Evolutionary conservation across 805 yeast genomes (phyloP), one percentile per base, ranked within the genome.

Genomic region (Kazachstania psychrophila): DNA sequence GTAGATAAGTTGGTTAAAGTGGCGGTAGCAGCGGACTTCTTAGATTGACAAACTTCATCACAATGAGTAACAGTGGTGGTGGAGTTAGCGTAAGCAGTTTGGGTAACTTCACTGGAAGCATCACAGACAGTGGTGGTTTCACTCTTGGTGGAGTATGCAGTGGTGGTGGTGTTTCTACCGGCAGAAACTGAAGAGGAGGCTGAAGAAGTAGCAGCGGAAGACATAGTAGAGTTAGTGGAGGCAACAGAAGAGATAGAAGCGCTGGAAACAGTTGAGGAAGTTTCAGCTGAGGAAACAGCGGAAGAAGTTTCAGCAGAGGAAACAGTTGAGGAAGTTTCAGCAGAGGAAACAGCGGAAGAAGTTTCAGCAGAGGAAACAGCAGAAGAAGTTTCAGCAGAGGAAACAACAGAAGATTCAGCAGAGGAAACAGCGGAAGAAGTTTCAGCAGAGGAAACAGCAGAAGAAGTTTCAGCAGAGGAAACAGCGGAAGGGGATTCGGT

Each of bases 1-100:
- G 38, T 35, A 6, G 28, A 23, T 16, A 15, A 5, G 14, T 10
- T 10, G 18, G n/a, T 19, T 14, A 25, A 30, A 20, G 32, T 15
- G 7, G 35, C 23, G 8, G 42, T 29, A 25, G 40, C 34, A 31
- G 27, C 34, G 15, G 33, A 22, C 25, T 35, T 34, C 37, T 38
- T 34, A 11, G 43, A 34, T 14, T 40, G 33, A 31, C 43, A 40
- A 12, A 29, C 34, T 25, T 34, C 37, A 29, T 40, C 41, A 34
- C 43, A 40, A 7, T n/a, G n/a, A n/a, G 36, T 34, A 10, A 26
- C 22, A 20, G 36, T 24, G 17, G 34, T 29, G 15, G 32, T 34
- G 13, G n/a, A 6, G 18, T 5, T 5, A 5, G 23, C 20, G 12
- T n/a, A n/a, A n/a, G n/a, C n/a, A n/a, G n/a, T n/a, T n/a, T n/a